A percentile compares a stretch with the other conserved stretches of the same genome.
These are phyloP conservation scores for Schizochytrium sp. DNA, from an alignment of 108 stramenopile genomes.

Conservation along the genomic window DNA sequence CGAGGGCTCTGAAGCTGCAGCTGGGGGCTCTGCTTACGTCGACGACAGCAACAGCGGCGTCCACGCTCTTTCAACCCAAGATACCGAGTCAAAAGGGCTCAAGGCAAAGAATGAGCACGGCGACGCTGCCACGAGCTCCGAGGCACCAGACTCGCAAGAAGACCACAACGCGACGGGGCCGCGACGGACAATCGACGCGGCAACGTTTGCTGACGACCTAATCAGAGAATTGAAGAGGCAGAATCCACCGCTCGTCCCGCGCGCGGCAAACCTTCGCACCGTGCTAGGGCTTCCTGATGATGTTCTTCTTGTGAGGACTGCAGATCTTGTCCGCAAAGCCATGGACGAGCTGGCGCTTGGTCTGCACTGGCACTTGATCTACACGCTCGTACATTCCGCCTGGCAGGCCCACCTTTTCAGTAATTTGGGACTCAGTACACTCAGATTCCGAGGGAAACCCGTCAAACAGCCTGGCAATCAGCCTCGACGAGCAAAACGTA, in stretches of 20 bases:
- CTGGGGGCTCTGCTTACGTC: too few species aligned
- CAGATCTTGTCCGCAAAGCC: not conserved
- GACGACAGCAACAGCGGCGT: too few species aligned
- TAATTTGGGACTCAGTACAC: not conserved
- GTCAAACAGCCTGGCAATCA: not conserved
- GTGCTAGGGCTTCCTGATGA: not conserved
- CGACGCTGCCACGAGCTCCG: too few species aligned
- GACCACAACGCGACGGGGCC: too few species aligned
- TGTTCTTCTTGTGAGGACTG: not conserved
- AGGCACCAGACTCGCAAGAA: too few species aligned
- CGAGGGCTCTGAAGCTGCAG: too few species aligned
- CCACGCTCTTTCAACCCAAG: too few species aligned
- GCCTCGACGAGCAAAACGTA: not conserved
- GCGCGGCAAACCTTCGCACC: not conserved
- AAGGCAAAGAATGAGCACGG: too few species aligned
- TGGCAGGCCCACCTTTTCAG: not conserved
- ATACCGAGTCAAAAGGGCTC: too few species aligned
- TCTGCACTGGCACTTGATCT: not conserved
- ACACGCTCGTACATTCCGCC: not conserved
- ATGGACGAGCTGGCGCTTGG: not conserved
- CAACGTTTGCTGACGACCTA: not conserved
- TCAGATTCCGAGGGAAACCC: not conserved
- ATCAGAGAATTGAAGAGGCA: not conserved
- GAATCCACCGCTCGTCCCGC: not conserved
- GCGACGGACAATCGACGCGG: not conserved